Evolutionary conservation across 2,329 filamentous ascomycete species (phyloP).

Genomic region (Clonostachys rosea): DNA sequence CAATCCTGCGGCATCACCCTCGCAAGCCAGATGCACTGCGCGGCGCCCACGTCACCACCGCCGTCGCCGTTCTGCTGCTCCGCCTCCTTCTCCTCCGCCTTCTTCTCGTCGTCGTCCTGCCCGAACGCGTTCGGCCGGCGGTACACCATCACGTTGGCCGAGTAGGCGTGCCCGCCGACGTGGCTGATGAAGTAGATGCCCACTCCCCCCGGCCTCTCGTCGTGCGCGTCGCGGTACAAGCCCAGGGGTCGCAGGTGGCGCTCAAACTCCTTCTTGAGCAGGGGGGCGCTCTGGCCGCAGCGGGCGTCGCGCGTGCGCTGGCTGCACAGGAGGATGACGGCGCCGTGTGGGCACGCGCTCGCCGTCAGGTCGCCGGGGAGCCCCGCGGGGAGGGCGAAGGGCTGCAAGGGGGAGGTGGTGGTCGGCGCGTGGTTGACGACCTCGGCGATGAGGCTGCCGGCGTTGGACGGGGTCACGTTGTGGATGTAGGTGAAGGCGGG

Average conservation of each 20-base stretch:
- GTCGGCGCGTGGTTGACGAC: slow-evolving; percentile 72
- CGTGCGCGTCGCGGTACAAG: slow-evolving; percentile 80
- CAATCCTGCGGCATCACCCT: slow-evolving; percentile 83
- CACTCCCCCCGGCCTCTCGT: slow-evolving; percentile 85
- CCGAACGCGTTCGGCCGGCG: slow-evolving; percentile 58
- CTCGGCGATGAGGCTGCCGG: slow-evolving; percentile 64
- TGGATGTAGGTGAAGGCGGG: slow-evolving; percentile 81
- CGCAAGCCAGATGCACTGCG: slow-evolving; percentile 90
- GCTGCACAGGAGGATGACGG: slow-evolving; percentile 88
- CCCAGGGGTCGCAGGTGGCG: slow-evolving; percentile 81
- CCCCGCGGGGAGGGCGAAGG: slow-evolving; percentile 18
- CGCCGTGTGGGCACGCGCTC: slow-evolving; percentile 70
- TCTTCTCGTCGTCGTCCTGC: slow-evolving; percentile 29
- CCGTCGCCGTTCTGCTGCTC: slow-evolving; percentile 15
- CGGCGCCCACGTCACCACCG: slow-evolving; percentile 51
- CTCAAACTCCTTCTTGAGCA: slow-evolving; percentile 85
- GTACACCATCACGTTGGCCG: slow-evolving; percentile 92
- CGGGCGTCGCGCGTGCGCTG: slow-evolving; percentile 92
- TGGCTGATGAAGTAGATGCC: slow-evolving; percentile 96
- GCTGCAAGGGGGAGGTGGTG: slow-evolving; percentile 58
- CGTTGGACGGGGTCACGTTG: slow-evolving; percentile 72
- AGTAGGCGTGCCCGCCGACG: slow-evolving; percentile 94
- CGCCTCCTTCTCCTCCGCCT: slow-evolving; percentile 11
- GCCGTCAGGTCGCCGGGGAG: slow-evolving; percentile 16
- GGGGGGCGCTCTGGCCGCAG: slow-evolving; percentile 88